Base-by-base conservation (phyloP, 129 eudicot genomes). In the Centaurea solstitialis region DNA sequence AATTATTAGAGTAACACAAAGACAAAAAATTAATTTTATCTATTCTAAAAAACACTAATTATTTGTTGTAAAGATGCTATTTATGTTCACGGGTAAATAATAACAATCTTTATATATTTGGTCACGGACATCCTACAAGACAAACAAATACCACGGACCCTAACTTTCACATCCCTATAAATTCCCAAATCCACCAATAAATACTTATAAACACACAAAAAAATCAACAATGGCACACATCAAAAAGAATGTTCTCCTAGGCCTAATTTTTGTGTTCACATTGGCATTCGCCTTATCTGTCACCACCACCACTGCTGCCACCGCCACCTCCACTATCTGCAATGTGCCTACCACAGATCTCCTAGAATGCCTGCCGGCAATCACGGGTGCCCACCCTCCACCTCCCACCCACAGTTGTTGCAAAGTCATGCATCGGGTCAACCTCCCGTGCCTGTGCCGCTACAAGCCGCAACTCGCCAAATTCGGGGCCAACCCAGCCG, bases 351-450 rank as follows among this genome's bases (percentile, higher is more conserved):
- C 87, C 23, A 73, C 86, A 1, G 91, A 87, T 33, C 87, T 89
- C 8, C 76, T 83, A 0, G 53, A 64, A 72, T 89, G 93, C 66
- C 75, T 89, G 28, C 91, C 91, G 9, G 93, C 93, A 26, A 85
- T 89, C 39, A 80, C 80, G 0, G 89, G 89, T 1, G 74, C 69
- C 9, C 74, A 82, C 70, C 91, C 93, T 0, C 85, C 85, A 4
- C 33, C 59, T 9, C 93, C 93, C 17, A 89, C 89, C 17, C 70
- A 23, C 26, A 18, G 15, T 1, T 89, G 93, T 43, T 89, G 93
- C 85, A 62, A 76, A 4, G 91, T 87, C 18, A 73, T 89, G 72
- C 77, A 9, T 26, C 72, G 70, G 67, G 93, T 85, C n/a, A 35
- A 89, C 43, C 45, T 89, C 76, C 73, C 20, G 1, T 89, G 93